Evolutionary conservation across 352 stramenopile genomes (phyloP).

Genomic region (Globisporangium echinulatum): DNA sequence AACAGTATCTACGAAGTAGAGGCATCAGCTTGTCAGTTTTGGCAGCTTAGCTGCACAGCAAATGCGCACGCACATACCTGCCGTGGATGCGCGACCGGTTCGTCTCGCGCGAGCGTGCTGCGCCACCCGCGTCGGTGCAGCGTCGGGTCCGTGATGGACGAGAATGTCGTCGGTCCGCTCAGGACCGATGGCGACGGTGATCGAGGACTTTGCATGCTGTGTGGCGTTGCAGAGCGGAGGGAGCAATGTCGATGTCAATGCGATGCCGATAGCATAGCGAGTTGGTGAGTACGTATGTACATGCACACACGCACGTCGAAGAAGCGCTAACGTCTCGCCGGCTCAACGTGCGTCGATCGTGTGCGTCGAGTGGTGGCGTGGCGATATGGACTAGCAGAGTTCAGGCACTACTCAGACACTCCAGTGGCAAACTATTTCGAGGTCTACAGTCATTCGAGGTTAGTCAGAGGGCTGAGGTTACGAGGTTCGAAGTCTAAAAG

Average conservation of each 20-base stretch:
- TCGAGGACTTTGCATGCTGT: conserved; percentile 8
- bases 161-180: conserved; percentile 29
- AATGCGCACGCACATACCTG: conserved; percentile 21
- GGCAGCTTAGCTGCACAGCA: too few species aligned
- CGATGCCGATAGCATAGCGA: not conserved
- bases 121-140: conserved; percentile 49
- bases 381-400: too few species aligned
- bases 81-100: conserved; percentile 13
- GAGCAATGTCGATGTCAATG: not conserved
- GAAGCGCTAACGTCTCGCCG: not conserved
- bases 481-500: too few species aligned
- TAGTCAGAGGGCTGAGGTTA: too few species aligned
- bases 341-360: too few species aligned
- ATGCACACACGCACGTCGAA: not conserved
- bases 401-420: too few species aligned
- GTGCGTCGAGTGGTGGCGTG: too few species aligned
- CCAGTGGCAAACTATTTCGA: too few species aligned
- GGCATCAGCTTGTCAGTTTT: too few species aligned
- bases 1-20: too few species aligned
- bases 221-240: not conserved
- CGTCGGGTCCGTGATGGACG: conserved; percentile 45
- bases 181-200: not conserved
- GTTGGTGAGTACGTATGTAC: not conserved
- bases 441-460: too few species aligned
- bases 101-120: conserved; percentile 26